Percentiles rank a stretch among this genome's conserved stretches.
Conservation (phyloP, 2,329 filamentous ascomycete species). For the Apiospora sp. region DNA sequence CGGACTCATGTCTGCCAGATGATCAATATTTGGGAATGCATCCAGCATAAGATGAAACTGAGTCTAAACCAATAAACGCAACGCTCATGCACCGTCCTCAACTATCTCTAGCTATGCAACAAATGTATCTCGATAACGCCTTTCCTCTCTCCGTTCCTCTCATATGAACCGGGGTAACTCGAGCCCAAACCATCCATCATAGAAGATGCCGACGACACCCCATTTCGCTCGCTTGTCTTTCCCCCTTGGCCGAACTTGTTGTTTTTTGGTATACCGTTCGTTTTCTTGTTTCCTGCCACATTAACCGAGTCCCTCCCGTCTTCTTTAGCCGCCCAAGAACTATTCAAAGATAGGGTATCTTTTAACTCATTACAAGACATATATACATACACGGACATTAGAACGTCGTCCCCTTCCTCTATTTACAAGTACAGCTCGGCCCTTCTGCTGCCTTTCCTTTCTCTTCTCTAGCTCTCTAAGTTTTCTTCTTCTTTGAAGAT, state of each 20-base stretch:
- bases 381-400: constrained; percentile 1
- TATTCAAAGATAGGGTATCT: not conserved
- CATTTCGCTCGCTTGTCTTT: not conserved
- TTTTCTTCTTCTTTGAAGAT: not conserved
- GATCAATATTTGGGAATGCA: not conserved
- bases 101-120: not conserved
- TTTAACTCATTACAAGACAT: not conserved
- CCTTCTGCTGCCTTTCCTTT: not conserved
- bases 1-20: not conserved
- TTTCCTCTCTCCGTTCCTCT: not conserved
- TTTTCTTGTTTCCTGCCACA: not conserved
- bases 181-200: not conserved
- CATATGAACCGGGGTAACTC: not conserved
- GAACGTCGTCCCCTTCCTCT: not conserved
- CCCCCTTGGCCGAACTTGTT: not conserved
- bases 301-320: not conserved
- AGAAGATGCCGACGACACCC: not conserved
- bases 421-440: not conserved
- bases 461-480: not conserved
- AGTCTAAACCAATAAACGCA: not conserved
- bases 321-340: not conserved
- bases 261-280: not conserved
- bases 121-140: not conserved
- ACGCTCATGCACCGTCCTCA: not conserved
- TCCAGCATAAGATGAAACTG: not conserved